Conservation (phyloP, 495 filamentous ascomycete genomes). For the Corynascus novoguineensis region DNA sequence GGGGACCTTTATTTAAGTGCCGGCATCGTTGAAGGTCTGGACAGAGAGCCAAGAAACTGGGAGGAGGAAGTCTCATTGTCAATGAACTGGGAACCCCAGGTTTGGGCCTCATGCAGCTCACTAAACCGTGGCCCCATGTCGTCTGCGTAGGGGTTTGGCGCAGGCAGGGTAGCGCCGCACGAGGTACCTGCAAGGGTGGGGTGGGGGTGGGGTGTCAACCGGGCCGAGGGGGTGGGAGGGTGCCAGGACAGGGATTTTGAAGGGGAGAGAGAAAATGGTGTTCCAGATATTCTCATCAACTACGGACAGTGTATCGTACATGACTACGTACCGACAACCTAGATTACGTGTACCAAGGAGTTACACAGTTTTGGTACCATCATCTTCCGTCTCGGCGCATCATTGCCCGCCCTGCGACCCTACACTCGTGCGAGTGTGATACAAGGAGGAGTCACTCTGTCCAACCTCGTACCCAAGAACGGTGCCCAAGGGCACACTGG, state of each 20-base stretch:
- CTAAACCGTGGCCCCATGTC: slow-evolving; percentile 2
- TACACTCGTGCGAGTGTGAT: too few species aligned
- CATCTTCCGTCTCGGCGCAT: too few species aligned
- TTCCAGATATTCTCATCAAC: slow-evolving; percentile 7
- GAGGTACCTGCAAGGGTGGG: slow-evolving; percentile 9
- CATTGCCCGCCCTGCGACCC: too few species aligned
- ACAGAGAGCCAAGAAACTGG: not conserved
- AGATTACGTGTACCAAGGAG: too few species aligned
- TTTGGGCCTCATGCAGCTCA: slow-evolving; percentile 18
- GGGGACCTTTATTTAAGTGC: slow-evolving; percentile 26
- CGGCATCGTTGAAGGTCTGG: slow-evolving; percentile 13
- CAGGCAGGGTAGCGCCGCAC: slow-evolving; percentile 14
- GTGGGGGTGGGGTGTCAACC: slow-evolving; percentile 2
- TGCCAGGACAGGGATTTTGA: slow-evolving; percentile 15
- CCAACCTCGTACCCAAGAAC: not conserved
- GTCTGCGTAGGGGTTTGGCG: slow-evolving; percentile 17
- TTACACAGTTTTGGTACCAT: too few species aligned
- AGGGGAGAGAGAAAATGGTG: slow-evolving; percentile 12
- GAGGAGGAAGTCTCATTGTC: slow-evolving; percentile 15
- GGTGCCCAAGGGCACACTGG: not conserved
- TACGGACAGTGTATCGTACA: too few species aligned
- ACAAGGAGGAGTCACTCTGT: too few species aligned
- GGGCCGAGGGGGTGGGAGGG: slow-evolving; percentile 14
- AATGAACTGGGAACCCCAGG: slow-evolving; percentile 26
- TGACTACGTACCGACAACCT: too few species aligned